Base-by-base conservation (phyloP, 805 yeast genomes). In the Sungouiella blattae region DNA sequence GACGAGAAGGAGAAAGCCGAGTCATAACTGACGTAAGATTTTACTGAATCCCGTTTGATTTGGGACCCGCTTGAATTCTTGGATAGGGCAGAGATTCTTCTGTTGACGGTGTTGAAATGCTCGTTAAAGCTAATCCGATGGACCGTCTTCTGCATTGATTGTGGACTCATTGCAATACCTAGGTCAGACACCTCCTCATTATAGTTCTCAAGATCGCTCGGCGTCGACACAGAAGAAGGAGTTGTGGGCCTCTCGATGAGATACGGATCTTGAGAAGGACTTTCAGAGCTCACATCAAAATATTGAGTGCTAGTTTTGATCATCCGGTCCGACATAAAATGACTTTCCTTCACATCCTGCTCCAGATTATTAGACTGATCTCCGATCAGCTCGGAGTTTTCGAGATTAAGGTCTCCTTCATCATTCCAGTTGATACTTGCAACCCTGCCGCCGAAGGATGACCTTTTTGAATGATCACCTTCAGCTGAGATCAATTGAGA, bases 21-120 rank as follows among this genome's bases (percentile, higher is more conserved):
- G 50, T 79, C 83, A 42, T 79, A 80, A 26, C 82, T 75, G 31
- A 78, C 44, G 46, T 77, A 78, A 1, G 84, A 79, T 39, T 66
- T 65, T 3, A 56, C 46, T 1, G 78, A 71, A 21, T 62, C 64
- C 35, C 62, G 46, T 36, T 60, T 67, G 39, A 58, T 49, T 1
- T 52, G 35, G 2, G 66, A 62, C 18, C 53, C 57, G 26, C 62
- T 49, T 1, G 76, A 64, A 15, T 55, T 53, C 17, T 59, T 52
- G 1, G 67, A 58, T 9, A 51, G 37, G 3, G 34, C 37, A 1
- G 60, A 49, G 22, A 44, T 29, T 20, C 58, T 37, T 32, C 46
- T 49, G 31, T 28, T 39, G 20, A 35, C 24, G 3, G 36, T 26
- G 13, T 36, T 33, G 14, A 40, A 22, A 17, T 36, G 35, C 32